Evolutionary conservation across 495 filamentous ascomycete species (phyloP), one percentile per base, ranked within the genome.

Genomic region (Amniculicola lignicola): DNA sequence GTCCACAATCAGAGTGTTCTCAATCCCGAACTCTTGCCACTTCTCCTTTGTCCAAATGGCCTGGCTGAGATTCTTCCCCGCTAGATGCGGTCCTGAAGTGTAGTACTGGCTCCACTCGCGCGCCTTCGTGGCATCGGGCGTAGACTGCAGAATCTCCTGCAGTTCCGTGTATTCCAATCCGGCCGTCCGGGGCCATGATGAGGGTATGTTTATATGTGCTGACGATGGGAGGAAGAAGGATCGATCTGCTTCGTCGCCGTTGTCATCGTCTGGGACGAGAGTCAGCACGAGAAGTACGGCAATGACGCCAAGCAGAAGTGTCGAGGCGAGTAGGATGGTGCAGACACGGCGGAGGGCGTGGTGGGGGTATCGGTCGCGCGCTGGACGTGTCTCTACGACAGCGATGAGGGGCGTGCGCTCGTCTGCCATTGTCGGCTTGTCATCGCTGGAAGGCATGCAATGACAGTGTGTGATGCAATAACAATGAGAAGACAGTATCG

Each of bases 61-160:
- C 73, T 95, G 83, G 49, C 82, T 88, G 39, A 85, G 77, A 63
- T 97, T 97, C 76, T 88, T 87, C 11, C 93, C 93, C 0, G 85
- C 88, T 25, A 98, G 74, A 75, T 98, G 93, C 1, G 88, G 80
- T 0, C 93, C 93, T 1, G 84, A 71, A 0, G 93, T 95, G 62
- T 97, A 97, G 71, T 96, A 97, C 56, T 79, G 72, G 66, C 86
- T 92, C 90, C 90, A 96, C 69, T 94, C 84, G 51, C 79, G 74
- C 5, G 81, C 82, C 63, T 83, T 84, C 23, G 78, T 74, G 38
- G 80, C 78, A 25, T 81, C 81, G 0, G 91, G 91, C 0, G 86
- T 90, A 11, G 81, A 74, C 21, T 83, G 70, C 45, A 96, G 73
- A 35, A 95, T 80, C 14, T 77, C 70, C 56, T 85, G 78, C 18